These are phyloP conservation scores for Quercus alba DNA, from an alignment of 306 rosid species.

Conservation along the genomic window DNA sequence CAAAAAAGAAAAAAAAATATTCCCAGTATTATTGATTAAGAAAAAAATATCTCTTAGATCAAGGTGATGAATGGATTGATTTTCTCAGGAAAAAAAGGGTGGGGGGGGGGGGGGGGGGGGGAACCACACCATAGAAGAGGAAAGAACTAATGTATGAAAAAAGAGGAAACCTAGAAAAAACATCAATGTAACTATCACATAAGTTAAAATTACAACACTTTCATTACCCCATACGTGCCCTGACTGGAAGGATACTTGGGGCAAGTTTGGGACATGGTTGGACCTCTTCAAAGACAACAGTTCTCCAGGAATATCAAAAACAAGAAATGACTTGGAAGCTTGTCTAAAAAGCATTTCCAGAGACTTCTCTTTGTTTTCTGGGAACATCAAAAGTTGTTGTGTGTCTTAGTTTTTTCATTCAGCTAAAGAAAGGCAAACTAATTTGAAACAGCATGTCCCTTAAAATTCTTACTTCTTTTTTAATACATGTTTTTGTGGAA, in stretches of 20 bases:
- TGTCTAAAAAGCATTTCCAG: not conserved
- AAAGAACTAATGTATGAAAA: not conserved
- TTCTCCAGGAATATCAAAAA: not conserved
- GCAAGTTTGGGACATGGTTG: not conserved
- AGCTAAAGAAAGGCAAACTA: not conserved
- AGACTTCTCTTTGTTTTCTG: not conserved
- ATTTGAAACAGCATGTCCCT: not conserved
- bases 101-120: accelerated
- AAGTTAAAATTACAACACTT: not conserved
- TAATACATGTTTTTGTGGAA: not conserved
- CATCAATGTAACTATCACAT: not conserved
- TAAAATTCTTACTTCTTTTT: not conserved
- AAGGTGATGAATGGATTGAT: not conserved
- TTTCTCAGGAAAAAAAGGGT: not conserved
- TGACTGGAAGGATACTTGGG: not conserved
- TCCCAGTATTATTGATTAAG: not conserved
- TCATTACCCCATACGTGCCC: not conserved
- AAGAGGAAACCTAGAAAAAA: not conserved
- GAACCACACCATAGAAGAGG: not conserved
- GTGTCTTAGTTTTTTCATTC: not conserved
- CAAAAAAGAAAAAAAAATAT: slow-evolving; percentile 7
- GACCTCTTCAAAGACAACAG: not conserved
- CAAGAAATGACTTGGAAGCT: not conserved
- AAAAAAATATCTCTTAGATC: not conserved
- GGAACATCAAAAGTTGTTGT: not conserved